Evolutionary conservation across 2,329 filamentous ascomycete species (phyloP).

Genomic region (Amauroascus niger): DNA sequence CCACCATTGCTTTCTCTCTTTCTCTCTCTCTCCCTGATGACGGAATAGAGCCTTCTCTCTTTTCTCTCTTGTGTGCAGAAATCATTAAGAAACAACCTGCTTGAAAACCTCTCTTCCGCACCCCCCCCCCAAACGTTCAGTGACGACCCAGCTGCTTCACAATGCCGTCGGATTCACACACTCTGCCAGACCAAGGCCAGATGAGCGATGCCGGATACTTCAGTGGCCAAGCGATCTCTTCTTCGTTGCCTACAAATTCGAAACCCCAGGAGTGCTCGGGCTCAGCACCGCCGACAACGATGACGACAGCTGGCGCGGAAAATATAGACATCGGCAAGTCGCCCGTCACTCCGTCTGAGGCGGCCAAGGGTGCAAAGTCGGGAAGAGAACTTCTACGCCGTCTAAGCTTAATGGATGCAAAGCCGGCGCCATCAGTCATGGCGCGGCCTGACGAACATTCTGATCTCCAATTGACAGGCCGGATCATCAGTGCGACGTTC

Average conservation of each 20-base stretch:
- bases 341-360: conserved; percentile 32
- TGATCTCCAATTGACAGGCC: conserved; percentile 49
- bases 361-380: conserved; percentile 37
- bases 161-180: neutral
- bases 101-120: no score
- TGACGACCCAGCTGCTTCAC: neutral
- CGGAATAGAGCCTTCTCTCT: no score
- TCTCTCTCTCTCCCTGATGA: no score
- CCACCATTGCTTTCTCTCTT: neutral
- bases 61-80: no score
- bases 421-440: conserved; percentile 37
- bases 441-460: conserved; percentile 46
- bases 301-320: neutral
- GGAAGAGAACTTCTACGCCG: conserved; percentile 45
- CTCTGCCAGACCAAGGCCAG: neutral
- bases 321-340: neutral
- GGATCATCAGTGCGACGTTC: conserved; percentile 55
- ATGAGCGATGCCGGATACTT: neutral
- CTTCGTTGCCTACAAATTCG: neutral
- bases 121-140: neutral
- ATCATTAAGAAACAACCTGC: no score
- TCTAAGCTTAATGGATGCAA: conserved; percentile 40
- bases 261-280: neutral
- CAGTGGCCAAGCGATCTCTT: neutral
- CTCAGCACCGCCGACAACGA: neutral